These are phyloP conservation scores for Emmonsia crescens DNA, from an alignment of 2,329 filamentous ascomycete species.

Conservation along the genomic window DNA sequence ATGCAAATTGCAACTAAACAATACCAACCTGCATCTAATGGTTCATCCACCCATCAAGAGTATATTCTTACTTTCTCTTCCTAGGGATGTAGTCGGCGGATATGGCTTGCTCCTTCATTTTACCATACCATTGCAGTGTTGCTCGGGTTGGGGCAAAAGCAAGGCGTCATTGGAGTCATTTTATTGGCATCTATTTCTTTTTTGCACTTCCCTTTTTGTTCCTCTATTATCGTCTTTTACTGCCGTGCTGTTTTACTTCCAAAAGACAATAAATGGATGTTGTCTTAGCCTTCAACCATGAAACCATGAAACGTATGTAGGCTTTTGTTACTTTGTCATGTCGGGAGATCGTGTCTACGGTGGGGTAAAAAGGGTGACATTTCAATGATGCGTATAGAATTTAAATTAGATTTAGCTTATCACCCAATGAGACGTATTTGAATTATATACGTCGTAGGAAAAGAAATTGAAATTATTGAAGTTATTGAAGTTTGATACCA, in stretches of 20 bases:
- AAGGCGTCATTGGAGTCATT: conserved; percentile 15
- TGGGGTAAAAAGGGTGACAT: neutral
- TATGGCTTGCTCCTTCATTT: neutral
- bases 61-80: neutral
- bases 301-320: neutral
- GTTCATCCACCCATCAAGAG: neutral
- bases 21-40: neutral
- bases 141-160: conserved; percentile 13
- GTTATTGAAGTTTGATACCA: neutral
- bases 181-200: neutral
- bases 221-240: conserved; percentile 2
- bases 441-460: neutral
- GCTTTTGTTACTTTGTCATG: neutral
- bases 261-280: neutral
- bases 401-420: neutral
- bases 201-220: neutral
- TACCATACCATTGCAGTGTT: conserved; percentile 1
- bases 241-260: neutral
- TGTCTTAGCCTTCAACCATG: neutral
- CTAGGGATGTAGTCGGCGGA: neutral
- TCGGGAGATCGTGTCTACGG: neutral
- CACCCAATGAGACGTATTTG: neutral
- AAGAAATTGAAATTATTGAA: neutral
- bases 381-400: neutral
- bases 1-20: neutral